These are phyloP conservation scores for Pelargonium exstipulatum DNA, from an alignment of 441 rosid genomes.

Conservation along the genomic window DNA sequence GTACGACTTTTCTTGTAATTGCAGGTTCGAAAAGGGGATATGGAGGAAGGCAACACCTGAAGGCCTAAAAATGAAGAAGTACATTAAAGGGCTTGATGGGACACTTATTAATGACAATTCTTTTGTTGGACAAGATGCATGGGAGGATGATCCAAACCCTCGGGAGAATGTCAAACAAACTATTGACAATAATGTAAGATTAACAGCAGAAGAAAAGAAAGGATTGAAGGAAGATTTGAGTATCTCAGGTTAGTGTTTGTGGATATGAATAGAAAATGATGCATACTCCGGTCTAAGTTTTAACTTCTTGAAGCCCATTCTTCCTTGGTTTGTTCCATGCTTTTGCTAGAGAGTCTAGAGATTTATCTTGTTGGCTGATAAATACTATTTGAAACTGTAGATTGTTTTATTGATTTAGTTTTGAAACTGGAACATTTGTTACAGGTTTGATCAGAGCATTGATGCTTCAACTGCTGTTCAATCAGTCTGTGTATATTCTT, in stretches of 20 bases:
- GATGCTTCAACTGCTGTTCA: neutral
- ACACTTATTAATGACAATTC: conserved; percentile 67
- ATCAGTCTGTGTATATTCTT: neutral
- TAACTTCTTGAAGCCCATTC: neutral
- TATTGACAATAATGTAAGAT: conserved; percentile 45
- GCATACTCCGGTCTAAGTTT: neutral
- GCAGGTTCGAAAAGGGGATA: conserved; percentile 75
- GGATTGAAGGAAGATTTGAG: conserved; percentile 58
- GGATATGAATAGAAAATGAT: neutral
- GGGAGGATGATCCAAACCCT: conserved; percentile 64
- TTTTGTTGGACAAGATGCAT: conserved; percentile 90
- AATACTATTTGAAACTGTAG: no score
- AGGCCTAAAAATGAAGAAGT: conserved; percentile 85
- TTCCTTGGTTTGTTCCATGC: neutral
- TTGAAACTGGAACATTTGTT: no score
- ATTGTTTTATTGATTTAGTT: no score
- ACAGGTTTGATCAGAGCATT: no score
- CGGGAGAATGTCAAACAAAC: conserved; percentile 46
- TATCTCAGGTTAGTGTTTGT: conserved; percentile 44
- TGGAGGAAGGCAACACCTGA: conserved; percentile 85
- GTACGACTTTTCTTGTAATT: conserved; percentile 4
- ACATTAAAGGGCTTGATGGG: conserved; percentile 70
- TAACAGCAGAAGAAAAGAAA: conserved; percentile 59
- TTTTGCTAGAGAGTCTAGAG: no score
- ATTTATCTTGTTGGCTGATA: no score